A percentile compares a stretch with the other conserved stretches of the same genome.
Conservation (phyloP, 768 basidiomycete species). For the Pseudohyphozyma bogoriensis region DNA sequence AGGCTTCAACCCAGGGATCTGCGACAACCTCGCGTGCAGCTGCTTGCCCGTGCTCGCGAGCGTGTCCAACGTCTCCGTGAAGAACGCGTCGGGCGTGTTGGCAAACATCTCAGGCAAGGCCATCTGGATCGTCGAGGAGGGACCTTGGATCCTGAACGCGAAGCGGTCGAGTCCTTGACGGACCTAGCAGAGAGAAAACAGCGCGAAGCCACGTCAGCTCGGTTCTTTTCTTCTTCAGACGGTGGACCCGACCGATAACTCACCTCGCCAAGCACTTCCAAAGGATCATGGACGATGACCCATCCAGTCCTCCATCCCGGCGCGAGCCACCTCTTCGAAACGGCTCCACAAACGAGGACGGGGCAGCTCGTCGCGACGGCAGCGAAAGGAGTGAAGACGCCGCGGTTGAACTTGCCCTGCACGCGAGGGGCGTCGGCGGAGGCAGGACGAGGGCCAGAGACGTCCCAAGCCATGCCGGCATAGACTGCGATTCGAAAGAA, state of each 20-base stretch:
- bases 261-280: constrained; percentile 30
- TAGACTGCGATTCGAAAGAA: constrained; percentile 17
- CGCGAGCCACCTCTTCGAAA: constrained; percentile 40
- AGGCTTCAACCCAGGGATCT: constrained; percentile 21
- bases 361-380: constrained; percentile 35
- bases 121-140: constrained; percentile 31
- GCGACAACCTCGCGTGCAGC: constrained; percentile 13
- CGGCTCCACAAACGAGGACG: constrained; percentile 37
- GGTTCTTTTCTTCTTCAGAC: too few relatives aligned
- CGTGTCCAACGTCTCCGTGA: constrained; percentile 16
- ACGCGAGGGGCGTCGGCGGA: constrained; percentile 5
- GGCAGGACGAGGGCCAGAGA: constrained; percentile 12
- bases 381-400: constrained; percentile 37
- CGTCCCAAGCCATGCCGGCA: constrained; percentile 36
- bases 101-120: constrained; percentile 24
- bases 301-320: constrained; percentile 41
- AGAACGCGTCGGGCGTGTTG: constrained; percentile 29
- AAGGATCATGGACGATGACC: constrained; percentile 38
- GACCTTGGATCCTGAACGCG: constrained; percentile 39
- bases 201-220: too few relatives aligned
- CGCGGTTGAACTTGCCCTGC: constrained; percentile 29
- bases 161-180: constrained; percentile 34
- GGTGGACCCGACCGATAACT: neutral
- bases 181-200: constrained; percentile 6
- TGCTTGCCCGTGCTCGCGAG: constrained; percentile 5